Conservation (phyloP, 192 early-diverging fungal genomes). For the Entomortierella parvispora region DNA sequence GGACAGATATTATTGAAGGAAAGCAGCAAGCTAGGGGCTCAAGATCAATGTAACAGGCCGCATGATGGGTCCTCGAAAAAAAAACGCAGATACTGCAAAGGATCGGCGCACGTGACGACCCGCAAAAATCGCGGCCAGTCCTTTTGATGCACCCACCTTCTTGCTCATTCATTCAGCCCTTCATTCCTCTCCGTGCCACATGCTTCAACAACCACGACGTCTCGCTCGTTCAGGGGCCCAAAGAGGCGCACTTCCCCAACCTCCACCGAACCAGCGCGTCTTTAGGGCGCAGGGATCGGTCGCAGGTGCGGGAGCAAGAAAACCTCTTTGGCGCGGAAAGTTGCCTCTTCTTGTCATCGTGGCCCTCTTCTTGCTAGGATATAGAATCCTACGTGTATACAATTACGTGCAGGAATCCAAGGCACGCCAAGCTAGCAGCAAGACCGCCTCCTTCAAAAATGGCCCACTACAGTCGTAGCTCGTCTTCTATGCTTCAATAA, state of each 20-base stretch:
- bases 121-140: too few relatives aligned
- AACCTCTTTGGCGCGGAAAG: conserved; percentile 39
- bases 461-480: too few relatives aligned
- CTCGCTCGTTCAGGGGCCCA: conserved; percentile 31
- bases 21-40: too few relatives aligned
- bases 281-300: conserved; percentile 14
- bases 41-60: too few relatives aligned
- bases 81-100: neutral
- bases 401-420: conserved; percentile 18
- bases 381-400: conserved; percentile 31
- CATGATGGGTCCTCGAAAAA: neutral
- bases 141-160: neutral
- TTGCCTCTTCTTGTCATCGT: conserved; percentile 25
- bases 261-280: conserved; percentile 12
- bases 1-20: too few relatives aligned
- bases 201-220: conserved; percentile 42
- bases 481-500: too few relatives aligned
- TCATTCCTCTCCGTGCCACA: neutral
- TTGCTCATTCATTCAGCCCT: neutral
- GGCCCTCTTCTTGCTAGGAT: conserved; percentile 27
- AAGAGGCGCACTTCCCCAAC: conserved; percentile 17
- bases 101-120: neutral
- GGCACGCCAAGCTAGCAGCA: neutral
- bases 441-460: neutral
- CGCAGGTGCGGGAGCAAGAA: neutral